Conservation (phyloP, 1,284 basidiomycete genomes). For the Tilletia indica region DNA sequence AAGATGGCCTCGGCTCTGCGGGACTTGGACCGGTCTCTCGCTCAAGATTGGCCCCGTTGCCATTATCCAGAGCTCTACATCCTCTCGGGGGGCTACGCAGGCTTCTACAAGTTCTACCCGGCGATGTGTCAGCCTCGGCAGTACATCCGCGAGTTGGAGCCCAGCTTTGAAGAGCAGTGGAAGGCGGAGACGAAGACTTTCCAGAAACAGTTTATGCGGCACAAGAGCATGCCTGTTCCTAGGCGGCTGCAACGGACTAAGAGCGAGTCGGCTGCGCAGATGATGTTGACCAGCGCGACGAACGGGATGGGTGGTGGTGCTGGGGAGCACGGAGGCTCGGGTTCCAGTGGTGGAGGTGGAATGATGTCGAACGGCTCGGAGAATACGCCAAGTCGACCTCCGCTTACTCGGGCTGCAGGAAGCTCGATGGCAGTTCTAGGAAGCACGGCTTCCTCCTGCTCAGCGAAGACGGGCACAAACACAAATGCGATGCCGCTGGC, state of each 20-base stretch:
- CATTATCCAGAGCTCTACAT: constrained; percentile 97
- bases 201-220: constrained; percentile 65
- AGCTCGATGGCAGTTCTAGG: constrained; percentile 4
- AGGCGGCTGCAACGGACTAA: not conserved
- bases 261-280: constrained; percentile 3
- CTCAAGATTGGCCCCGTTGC: constrained; percentile 82
- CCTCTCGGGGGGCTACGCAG: constrained; percentile 89
- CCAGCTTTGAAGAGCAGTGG: constrained; percentile 72
- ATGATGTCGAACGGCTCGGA: not conserved
- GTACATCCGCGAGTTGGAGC: constrained; percentile 94
- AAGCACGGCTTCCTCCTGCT: no score
- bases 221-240: constrained; percentile 19
- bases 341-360: not conserved
- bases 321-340: no score
- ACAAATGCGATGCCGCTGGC: not conserved
- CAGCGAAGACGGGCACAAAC: not conserved
- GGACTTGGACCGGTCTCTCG: constrained; percentile 86
- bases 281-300: constrained; percentile 5
- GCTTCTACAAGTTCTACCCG: constrained; percentile 72
- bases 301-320: not conserved
- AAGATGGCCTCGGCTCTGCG: constrained; percentile 94
- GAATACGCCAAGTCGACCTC: constrained; percentile 9
- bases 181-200: constrained; percentile 85
- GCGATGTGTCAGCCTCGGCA: constrained; percentile 73
- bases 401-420: not conserved